phyloP scores from a whole-genome alignment of 2,329 filamentous ascomycete genomes.

The Colletotrichum aenigma region DNA sequence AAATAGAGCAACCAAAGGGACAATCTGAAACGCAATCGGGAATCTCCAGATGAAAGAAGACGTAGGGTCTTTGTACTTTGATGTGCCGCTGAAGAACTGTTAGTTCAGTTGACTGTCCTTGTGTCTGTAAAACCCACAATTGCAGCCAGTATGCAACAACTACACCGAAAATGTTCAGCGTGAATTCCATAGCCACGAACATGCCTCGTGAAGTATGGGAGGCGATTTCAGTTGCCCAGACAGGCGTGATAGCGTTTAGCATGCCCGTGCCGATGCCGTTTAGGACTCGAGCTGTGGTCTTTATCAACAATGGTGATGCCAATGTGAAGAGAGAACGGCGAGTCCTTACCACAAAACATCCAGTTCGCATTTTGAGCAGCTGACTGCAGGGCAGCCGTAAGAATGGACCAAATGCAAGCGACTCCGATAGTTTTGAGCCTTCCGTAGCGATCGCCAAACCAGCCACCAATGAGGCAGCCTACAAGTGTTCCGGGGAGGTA shows the following conservation, averaged over 20 bases:
- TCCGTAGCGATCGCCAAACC: conserved; percentile 66
- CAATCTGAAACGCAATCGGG: conserved; percentile 72
- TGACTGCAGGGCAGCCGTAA: conserved; percentile 68
- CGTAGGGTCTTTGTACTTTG: conserved; percentile 49
- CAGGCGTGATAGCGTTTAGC: conserved; percentile 72
- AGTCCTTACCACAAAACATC: conserved; percentile 60
- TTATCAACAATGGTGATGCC: background rate
- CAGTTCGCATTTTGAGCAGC: conserved; percentile 68
- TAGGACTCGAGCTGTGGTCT: conserved; percentile 54
- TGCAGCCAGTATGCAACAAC: conserved; percentile 61
- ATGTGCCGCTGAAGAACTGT: conserved; percentile 19
- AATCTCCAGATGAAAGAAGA: conserved; percentile 70
- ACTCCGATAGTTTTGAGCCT: conserved; percentile 67
- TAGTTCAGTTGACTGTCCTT: background rate
- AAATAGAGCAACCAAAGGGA: conserved; percentile 64
- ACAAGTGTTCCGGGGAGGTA: conserved; percentile 62
- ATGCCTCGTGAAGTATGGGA: conserved; percentile 71
- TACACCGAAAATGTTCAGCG: conserved; percentile 53
- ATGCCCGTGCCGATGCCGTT: conserved; percentile 74
- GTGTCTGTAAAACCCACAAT: conserved; percentile 37
- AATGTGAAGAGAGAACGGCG: background rate
- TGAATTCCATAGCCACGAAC: conserved; percentile 76
- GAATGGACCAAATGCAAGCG: conserved; percentile 60
- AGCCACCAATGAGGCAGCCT: conserved; percentile 68
- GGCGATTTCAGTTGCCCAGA: conserved; percentile 74